Base-by-base conservation (phyloP, 352 stramenopile genomes). In the Pythium rhizo-oryzae region DNA sequence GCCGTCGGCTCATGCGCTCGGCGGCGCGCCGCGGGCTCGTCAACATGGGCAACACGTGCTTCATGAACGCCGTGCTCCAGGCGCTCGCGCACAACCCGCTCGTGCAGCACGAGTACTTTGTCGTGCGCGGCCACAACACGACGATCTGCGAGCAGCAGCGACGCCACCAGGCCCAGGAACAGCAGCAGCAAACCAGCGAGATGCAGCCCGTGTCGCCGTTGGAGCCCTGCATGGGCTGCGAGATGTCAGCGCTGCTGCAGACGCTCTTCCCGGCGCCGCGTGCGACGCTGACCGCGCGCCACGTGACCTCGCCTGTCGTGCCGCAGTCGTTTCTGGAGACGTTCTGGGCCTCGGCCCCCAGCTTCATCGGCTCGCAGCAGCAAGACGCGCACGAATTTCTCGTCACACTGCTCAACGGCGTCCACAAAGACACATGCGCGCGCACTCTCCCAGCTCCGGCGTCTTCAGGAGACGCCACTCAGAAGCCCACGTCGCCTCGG, bases 21-120 rank as follows among this genome's bases (percentile, higher is more conserved):
- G 69, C 62, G 18, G 61, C 51, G 52, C 71, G 71, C 30, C 76
- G 85, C 30, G 87, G 87, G 50, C 72, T 95, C 33, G 80, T 91
- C 37, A 95, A 95, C 70, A 89, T 95, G 80, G 87, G 87, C 39
- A 95, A 93, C 65, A 92, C 87, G 51, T 93, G 87, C 81, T 95
- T 87, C 52, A 86, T 95, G 84, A 93, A 91, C 70, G 81, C 80
- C 1, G 85, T 93, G 55, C 69, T 95, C 44, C 87, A 95, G 69
- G 74, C 80, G 16, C 70, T 92, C 51, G 79, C 76, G 19, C 82
- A 91, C 74, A 94, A 91, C 44, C 81, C 76, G 21, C 78, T 94
- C 65, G 58, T 91, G 11, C 82, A 89, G 59, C 74, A 90, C 72
- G 85, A 89, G 37, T 93, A 91, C 62, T 85, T 92, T 25, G 71